Percentiles rank a stretch among this genome's conserved stretches.
Conservation (phyloP, 345 rosid species). For the Eucalyptus caleyi region DNA sequence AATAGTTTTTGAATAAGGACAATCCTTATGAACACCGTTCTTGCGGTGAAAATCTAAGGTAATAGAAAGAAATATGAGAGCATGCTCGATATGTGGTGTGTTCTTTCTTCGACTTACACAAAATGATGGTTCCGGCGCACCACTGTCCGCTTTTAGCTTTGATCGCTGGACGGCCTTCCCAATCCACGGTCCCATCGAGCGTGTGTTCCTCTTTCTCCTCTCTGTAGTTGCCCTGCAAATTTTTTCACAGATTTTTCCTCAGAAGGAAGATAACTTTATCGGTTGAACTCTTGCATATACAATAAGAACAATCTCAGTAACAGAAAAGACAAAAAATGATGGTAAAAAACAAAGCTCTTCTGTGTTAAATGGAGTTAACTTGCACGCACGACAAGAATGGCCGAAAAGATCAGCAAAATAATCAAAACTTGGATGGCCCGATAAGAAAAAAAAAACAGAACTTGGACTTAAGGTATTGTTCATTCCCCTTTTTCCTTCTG, state of each 20-base stretch:
- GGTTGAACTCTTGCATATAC: not conserved
- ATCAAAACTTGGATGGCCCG: not conserved
- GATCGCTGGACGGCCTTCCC: conserved; percentile 60
- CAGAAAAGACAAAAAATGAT: not conserved
- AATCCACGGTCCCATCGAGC: conserved; percentile 68
- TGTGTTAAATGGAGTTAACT: not conserved
- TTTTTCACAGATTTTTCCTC: not conserved
- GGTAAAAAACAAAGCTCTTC: not conserved
- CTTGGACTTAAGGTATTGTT: not conserved
- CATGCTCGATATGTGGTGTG: not conserved
- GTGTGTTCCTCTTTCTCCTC: conserved; percentile 37
- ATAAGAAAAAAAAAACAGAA: not conserved
- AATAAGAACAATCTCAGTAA: not conserved
- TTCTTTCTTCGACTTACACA: conserved; percentile 30
- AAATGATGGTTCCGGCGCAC: conserved; percentile 72
- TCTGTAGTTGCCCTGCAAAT: conserved; percentile 20
- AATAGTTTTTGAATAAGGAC: not conserved
- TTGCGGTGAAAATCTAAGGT: not conserved
- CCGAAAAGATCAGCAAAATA: not conserved
- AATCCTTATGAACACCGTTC: not conserved
- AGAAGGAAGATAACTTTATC: not conserved
- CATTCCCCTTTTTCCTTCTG: not conserved
- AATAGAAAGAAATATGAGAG: not conserved
- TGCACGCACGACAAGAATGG: not conserved
- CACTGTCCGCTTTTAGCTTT: conserved; percentile 58